Conservation (phyloP, 2,329 filamentous ascomycete genomes). For the Trichoderma aggressivum region DNA sequence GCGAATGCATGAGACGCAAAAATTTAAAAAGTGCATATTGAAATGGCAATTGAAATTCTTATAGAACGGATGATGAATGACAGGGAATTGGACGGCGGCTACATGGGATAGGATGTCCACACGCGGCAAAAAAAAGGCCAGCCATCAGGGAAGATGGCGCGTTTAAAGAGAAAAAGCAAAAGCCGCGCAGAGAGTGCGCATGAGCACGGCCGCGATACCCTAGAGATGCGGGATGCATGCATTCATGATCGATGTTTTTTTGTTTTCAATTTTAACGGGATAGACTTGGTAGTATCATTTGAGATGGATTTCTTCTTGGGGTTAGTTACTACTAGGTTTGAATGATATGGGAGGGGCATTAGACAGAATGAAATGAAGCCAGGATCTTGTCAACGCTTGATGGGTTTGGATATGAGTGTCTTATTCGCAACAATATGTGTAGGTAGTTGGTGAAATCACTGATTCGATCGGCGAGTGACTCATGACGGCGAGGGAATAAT, state of each 20-base stretch:
- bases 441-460: neutral
- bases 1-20: neutral
- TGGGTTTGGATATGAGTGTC: neutral
- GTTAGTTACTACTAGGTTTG: constrained; percentile 11
- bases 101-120: constrained; percentile 20
- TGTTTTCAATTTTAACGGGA: constrained; percentile 27
- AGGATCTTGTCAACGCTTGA: constrained; percentile 10
- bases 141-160: constrained; percentile 21
- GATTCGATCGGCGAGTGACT: neutral
- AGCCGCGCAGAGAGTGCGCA: constrained; percentile 24
- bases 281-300: constrained; percentile 34
- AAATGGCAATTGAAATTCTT: constrained; percentile 20
- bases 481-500: neutral
- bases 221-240: constrained; percentile 29
- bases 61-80: constrained; percentile 24
- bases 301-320: constrained; percentile 18
- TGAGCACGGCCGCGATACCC: constrained; percentile 31
- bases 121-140: constrained; percentile 12
- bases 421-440: neutral
- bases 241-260: constrained; percentile 24
- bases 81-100: constrained; percentile 20
- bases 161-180: neutral
- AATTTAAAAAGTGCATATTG: constrained; percentile 13
- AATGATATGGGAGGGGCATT: neutral
- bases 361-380: constrained; percentile 18